phyloP scores from a whole-genome alignment of 1,284 basidiomycete species.

The Ceratobasidium sp. region DNA sequence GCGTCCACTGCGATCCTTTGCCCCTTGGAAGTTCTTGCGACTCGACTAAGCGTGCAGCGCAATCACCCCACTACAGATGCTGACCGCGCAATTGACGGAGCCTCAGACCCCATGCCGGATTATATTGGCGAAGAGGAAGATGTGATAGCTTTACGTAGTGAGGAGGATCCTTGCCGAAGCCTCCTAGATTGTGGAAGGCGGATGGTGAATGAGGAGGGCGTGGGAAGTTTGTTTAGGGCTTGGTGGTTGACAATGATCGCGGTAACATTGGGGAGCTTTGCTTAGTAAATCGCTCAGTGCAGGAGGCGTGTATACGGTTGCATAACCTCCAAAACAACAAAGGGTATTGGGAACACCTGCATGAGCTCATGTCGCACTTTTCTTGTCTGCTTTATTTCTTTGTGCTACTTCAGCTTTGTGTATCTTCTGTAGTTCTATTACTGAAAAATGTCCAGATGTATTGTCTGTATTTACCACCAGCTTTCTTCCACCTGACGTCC shows the following conservation, averaged over 20 bases:
- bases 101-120: conserved; percentile 64
- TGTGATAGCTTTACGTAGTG: conserved; percentile 84
- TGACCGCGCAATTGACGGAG: conserved; percentile 31
- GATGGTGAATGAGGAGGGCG: conserved; percentile 87
- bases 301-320: too few relatives aligned
- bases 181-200: conserved; percentile 82
- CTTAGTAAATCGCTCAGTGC: conserved; percentile 51
- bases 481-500: too few relatives aligned
- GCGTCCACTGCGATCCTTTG: conserved; percentile 75
- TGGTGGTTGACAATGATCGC: conserved; percentile 89
- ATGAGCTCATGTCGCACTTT: not conserved
- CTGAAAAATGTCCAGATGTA: too few relatives aligned
- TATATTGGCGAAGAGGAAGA: conserved; percentile 86
- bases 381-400: not conserved
- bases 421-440: too few relatives aligned
- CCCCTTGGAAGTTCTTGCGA: conserved; percentile 87
- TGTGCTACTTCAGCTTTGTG: not conserved
- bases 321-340: not conserved
- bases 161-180: conserved; percentile 88
- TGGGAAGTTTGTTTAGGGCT: conserved; percentile 81
- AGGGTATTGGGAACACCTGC: too few relatives aligned
- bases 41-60: conserved; percentile 85
- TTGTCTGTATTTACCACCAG: too few relatives aligned
- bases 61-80: conserved; percentile 78
- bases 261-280: conserved; percentile 72